Evolutionary conservation across 2,329 filamentous ascomycete genomes (phyloP), one percentile per base, ranked within the genome.

Genomic region (Epichloe sp.): DNA sequence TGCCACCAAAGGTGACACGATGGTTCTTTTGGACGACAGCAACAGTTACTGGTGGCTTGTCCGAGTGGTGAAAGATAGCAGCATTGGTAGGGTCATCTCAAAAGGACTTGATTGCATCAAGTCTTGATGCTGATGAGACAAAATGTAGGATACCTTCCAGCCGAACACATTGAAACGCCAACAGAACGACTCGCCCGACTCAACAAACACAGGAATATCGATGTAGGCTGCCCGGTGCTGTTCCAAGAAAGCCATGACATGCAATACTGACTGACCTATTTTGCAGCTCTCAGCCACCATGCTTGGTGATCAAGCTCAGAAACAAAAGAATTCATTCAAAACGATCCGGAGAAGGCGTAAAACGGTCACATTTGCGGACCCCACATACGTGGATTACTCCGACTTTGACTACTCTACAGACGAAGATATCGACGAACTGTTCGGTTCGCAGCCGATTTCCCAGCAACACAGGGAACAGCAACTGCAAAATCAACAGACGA

Each of bases 41-140:
- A 98, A 98, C 71, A 97, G 90, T 70, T 98, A 98, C 68, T 98
- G 93, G 93, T 98, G 93, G 93, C 79, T 98, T 54, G 93, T 98
- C 14, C 80, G 91, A 57, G 87, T 98, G 44, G 90, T 97, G 49
- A 97, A 97, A 68, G 93, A 98, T 69, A 94, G 87, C 66, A 97
- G 89, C 65, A 98, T 98, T 67, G 80, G 78, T 82, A 66, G 52
- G 72, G 15, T 26, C 37, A 41, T 15, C 11, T 14, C 37, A 2
- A 21, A 19, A 4, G 4, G n/a, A 4, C 34, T 21, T 12, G 11
- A 2, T n/a, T 3, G 10, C 23, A 36, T 43, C 17, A n/a, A n/a
- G n/a, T 42, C 26, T 42, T 36, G 4, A 35, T 42, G 40, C 40
- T 49, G 35, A 49, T 10, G 38, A n/a, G 15, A 3, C 5, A 8